A percentile compares a stretch with the other conserved stretches of the same genome.
These are phyloP conservation scores for Rhodamnia rubescens DNA, from an alignment of 345 rosid genomes.

Conservation along the genomic window DNA sequence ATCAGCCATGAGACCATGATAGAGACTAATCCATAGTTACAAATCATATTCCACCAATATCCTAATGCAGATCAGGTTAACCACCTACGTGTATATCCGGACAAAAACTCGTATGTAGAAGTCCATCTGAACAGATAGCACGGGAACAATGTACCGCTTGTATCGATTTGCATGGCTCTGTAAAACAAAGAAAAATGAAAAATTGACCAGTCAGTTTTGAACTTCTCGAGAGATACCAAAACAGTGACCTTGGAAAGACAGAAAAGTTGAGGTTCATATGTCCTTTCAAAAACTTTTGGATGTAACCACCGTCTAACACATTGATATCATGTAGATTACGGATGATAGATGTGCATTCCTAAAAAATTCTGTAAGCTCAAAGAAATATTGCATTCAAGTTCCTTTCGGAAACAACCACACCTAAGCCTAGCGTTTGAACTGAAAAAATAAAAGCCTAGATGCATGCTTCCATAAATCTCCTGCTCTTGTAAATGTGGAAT, in stretches of 20 bases:
- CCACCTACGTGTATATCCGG: slow-evolving; percentile 80
- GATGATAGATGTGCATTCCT: background rate
- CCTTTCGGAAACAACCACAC: background rate
- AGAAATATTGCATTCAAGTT: background rate
- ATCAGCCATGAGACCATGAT: slow-evolving; percentile 1
- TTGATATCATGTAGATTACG: background rate
- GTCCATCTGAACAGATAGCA: slow-evolving; percentile 90
- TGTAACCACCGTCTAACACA: background rate
- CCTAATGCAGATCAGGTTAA: background rate
- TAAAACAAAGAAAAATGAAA: slow-evolving; percentile 1
- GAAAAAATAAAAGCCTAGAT: background rate
- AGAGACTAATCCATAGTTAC: background rate
- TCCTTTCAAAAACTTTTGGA: background rate
- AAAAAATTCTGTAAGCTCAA: background rate
- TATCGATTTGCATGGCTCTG: slow-evolving; percentile 99
- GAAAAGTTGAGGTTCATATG: background rate
- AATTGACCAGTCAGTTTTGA: background rate
- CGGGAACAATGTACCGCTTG: slow-evolving; percentile 94
- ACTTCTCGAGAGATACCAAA: background rate
- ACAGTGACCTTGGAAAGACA: background rate
- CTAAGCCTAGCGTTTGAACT: background rate
- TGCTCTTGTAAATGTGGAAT: background rate
- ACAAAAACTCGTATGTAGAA: slow-evolving; percentile 95
- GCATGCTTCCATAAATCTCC: background rate
- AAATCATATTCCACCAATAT: background rate